These are phyloP conservation scores for Quercus wislizeni DNA, from an alignment of 306 rosid genomes.

Conservation along the genomic window DNA sequence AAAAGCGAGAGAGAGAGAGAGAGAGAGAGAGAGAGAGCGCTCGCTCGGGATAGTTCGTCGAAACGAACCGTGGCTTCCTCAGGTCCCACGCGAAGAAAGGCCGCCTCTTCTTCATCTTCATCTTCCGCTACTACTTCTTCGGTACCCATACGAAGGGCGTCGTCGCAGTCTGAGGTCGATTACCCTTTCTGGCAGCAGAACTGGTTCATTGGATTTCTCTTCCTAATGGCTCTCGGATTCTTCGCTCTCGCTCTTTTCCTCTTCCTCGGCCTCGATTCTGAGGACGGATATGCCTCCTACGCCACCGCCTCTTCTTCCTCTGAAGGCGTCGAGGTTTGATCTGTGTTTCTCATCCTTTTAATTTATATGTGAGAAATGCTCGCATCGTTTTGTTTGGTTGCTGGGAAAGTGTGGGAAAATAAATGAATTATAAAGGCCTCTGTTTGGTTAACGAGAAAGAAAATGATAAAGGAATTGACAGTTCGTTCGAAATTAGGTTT, in stretches of 20 bases:
- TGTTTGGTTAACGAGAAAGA: neutral
- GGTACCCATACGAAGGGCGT: slow-evolving; percentile 62
- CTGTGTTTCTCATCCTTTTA: neutral
- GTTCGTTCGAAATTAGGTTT: neutral
- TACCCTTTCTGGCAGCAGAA: slow-evolving; percentile 85
- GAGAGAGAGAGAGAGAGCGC: too few species aligned
- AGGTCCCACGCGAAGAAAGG: slow-evolving; percentile 86
- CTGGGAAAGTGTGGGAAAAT: neutral
- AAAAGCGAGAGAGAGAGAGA: too few species aligned
- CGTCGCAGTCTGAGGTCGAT: slow-evolving; percentile 45
- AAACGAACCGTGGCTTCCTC: slow-evolving; percentile 93
- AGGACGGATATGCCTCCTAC: slow-evolving; percentile 43
- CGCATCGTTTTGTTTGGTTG: neutral
- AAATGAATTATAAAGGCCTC: neutral
- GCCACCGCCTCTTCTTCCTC: slow-evolving; percentile 62
- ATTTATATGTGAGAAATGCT: neutral
- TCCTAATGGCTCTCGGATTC: slow-evolving; percentile 80
- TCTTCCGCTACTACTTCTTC: slow-evolving; percentile 17
- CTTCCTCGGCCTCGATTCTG: slow-evolving; percentile 65
- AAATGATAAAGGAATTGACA: neutral
- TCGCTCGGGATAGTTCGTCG: slow-evolving; percentile 27
- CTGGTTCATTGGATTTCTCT: slow-evolving; percentile 83
- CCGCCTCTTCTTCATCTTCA: slow-evolving; percentile 45
- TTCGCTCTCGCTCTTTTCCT: slow-evolving; percentile 75
- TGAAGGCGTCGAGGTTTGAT: slow-evolving; percentile 85